phyloP scores from a whole-genome alignment of 2,329 filamentous ascomycete genomes.

The Colletotrichum truncatum region DNA sequence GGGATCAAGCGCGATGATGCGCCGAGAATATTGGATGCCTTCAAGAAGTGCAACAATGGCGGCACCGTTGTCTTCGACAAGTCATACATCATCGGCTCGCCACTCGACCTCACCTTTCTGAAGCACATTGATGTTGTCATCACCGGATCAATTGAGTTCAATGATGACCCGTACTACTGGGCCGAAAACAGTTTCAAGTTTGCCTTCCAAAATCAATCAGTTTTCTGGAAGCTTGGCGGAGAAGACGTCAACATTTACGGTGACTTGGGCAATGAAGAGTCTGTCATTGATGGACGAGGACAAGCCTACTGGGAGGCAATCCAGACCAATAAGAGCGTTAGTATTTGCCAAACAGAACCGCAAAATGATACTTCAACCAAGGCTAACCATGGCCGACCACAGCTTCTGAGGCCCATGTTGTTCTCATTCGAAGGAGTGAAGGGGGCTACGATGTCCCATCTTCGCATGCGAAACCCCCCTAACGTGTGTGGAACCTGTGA shows the following conservation, averaged over 20 bases:
- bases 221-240: constrained; percentile 42
- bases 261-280: constrained; percentile 40
- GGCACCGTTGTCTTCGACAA: constrained; percentile 69
- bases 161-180: constrained; percentile 75
- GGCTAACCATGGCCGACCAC: background rate
- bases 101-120: constrained; percentile 72
- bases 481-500: constrained; percentile 31
- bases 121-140: constrained; percentile 69
- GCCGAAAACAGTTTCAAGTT: constrained; percentile 70
- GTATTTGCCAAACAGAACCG: background rate
- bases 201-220: constrained; percentile 70
- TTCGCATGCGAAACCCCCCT: constrained; percentile 64
- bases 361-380: background rate
- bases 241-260: constrained; percentile 70
- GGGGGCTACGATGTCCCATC: constrained; percentile 23
- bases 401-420: constrained; percentile 20
- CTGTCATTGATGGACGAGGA: constrained; percentile 68
- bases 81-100: constrained; percentile 69
- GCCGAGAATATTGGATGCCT: constrained; percentile 59
- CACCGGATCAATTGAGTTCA: constrained; percentile 67
- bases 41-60: constrained; percentile 69
- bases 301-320: constrained; percentile 48
- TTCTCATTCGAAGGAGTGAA: constrained; percentile 21
- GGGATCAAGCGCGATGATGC: constrained; percentile 38
- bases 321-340: constrained; percentile 23